Evolutionary conservation across 148 eudicot genomes (phyloP), one percentile per base, ranked within the genome.

Genomic region (Amaranthus cruentus): DNA sequence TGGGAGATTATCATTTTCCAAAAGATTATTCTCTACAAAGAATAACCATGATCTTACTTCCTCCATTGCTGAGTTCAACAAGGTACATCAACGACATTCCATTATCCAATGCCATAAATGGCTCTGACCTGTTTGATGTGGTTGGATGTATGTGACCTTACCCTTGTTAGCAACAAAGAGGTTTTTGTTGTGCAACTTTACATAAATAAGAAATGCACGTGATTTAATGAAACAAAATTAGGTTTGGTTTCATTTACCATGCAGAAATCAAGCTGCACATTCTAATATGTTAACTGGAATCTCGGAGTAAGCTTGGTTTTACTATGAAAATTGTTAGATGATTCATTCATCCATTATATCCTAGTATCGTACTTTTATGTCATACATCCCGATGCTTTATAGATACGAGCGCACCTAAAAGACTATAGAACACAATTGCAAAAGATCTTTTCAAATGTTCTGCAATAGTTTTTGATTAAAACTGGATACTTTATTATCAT

Each of bases 1-100:
- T 14, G 50, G 47, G 44, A 47, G 49, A 7, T 62, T 66, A 8
- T 67, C 67, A 10, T 12, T 46, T 43, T 61, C 76, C 11, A 13
- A 47, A 74, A 60, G 73, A 53, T 55, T 73, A 2, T 75, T 78
- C 77, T 80, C 74, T 5, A 21, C 79, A 76, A 42, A 85, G 78
- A 66, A 77, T 84, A 83, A 82, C 72, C 53, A 77, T 73, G 89
- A 91, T 77, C 8, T 84, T 47, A 14, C 84, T 9, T 78, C 88
- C 61, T 73, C 82, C n/a, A 90, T 91, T 64, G 84, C 74, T 0
- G 96, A 91, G 83, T 84, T 90, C 77, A 91, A 95, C 76, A 87
- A 91, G 91, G 96, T 88, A 78, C 59, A 11, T 21, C 47, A 47
- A 8, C 47, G 47, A 28, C 38, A 28, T 28, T 28, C 38, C 38